Evolutionary conservation across 805 yeast species (phyloP).

Genomic region (Jamesozyma gamospora): DNA sequence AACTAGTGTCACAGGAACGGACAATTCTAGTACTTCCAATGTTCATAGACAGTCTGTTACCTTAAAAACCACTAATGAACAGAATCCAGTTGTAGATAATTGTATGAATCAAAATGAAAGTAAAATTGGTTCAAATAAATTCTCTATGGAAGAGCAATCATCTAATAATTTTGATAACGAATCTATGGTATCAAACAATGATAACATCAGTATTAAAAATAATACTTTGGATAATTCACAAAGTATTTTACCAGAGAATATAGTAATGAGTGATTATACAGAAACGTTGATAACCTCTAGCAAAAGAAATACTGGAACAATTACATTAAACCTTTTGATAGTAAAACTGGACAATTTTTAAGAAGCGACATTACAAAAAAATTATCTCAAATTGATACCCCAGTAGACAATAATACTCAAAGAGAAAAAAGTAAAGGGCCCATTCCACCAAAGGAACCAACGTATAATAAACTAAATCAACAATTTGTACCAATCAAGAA

Average conservation of each 20-base stretch:
- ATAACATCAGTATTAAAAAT: not conserved
- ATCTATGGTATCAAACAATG: not conserved
- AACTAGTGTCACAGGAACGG: not conserved
- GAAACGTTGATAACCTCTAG: slow-evolving; percentile 1
- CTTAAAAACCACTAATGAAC: not conserved
- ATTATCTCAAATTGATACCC: not conserved
- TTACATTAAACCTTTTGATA: slow-evolving; percentile 24
- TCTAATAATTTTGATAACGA: not conserved
- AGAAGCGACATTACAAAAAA: slow-evolving; percentile 1
- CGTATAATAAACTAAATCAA: not conserved
- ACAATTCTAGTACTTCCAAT: not conserved
- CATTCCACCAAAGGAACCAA: slow-evolving; percentile 4
- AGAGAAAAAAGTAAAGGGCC: slow-evolving; percentile 2
- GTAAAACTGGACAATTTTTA: slow-evolving; percentile 25
- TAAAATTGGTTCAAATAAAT: too few relatives aligned
- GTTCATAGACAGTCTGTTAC: not conserved
- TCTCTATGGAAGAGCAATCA: not conserved
- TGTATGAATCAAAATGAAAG: not conserved
- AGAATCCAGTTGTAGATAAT: not conserved
- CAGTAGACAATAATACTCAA: not conserved
- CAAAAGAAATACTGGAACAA: slow-evolving; percentile 3
- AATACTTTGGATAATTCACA: not conserved
- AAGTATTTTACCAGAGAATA: not conserved
- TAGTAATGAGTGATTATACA: slow-evolving; percentile 7
- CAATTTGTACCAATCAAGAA: not conserved